Percentiles rank a stretch among this genome's conserved stretches.
phyloP scores from a whole-genome alignment of 2,329 filamentous ascomycete genomes.

The Plenodomus lindquistii region DNA sequence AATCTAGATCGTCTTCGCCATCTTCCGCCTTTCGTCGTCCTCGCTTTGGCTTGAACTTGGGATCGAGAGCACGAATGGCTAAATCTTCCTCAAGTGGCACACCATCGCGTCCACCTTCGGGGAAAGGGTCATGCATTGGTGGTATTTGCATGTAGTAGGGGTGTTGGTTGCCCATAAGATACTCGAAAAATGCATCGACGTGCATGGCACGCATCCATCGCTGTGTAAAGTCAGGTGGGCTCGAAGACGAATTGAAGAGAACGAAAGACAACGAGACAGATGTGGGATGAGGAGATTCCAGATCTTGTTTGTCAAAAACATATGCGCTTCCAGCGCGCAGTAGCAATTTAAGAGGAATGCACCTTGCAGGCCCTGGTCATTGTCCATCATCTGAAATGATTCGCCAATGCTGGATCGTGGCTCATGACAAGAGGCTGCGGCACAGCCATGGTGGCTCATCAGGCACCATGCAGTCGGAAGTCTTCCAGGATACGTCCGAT shows the following conservation, averaged over 20 bases:
- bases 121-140: conserved; percentile 63
- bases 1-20: conserved; percentile 58
- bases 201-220: conserved; percentile 98
- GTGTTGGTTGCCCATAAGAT: conserved; percentile 76
- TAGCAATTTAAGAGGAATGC: too few relatives aligned
- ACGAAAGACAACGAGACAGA: not conserved
- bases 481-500: conserved; percentile 2
- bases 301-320: too few relatives aligned
- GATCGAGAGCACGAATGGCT: conserved; percentile 79
- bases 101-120: conserved; percentile 72
- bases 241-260: not conserved
- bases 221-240: conserved; percentile 47
- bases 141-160: conserved; percentile 81
- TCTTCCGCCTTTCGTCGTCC: conserved; percentile 66
- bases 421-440: not conserved
- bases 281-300: too few relatives aligned
- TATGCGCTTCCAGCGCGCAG: too few relatives aligned
- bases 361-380: too few relatives aligned
- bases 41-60: conserved; percentile 68
- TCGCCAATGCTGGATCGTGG: not conserved
- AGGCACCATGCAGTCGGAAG: conserved; percentile 5
- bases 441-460: conserved; percentile 2
- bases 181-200: conserved; percentile 92
- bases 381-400: too few relatives aligned
- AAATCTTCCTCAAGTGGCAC: conserved; percentile 87